These are phyloP conservation scores for Tephrocybe sp. DNA, from an alignment of 768 basidiomycete genomes.

Conservation along the genomic window DNA sequence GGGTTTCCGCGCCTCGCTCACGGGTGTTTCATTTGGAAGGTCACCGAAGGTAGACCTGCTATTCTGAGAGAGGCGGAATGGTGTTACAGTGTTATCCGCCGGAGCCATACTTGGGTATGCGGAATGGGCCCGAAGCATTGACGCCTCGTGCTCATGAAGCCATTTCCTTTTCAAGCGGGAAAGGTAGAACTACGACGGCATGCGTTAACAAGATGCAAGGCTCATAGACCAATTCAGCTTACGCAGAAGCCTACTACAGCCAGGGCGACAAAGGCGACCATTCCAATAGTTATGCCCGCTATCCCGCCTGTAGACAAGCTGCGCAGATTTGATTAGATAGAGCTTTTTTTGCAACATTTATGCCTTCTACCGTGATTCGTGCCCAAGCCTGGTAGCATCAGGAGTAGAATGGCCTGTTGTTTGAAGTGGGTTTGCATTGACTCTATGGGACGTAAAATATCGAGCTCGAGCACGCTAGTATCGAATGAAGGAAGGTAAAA, in stretches of 20 bases:
- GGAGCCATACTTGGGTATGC: background rate
- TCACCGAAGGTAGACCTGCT: background rate
- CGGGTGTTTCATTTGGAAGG: background rate
- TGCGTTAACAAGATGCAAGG: background rate
- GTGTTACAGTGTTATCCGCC: background rate
- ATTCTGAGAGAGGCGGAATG: background rate
- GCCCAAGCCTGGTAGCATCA: background rate
- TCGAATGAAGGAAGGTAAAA: background rate
- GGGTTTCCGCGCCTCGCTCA: background rate
- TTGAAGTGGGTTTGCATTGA: background rate
- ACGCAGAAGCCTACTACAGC: background rate
- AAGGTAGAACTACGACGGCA: background rate
- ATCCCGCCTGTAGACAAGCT: slow-evolving; percentile 1
- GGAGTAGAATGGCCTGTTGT: too few relatives aligned
- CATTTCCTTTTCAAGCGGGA: background rate
- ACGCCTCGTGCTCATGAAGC: background rate
- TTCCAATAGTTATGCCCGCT: background rate
- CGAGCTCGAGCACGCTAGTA: background rate
- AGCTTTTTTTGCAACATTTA: background rate
- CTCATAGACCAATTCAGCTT: background rate
- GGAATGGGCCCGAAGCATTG: background rate
- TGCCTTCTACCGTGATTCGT: background rate
- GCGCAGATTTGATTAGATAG: background rate
- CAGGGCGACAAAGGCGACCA: background rate
- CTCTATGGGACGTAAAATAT: too few relatives aligned